Base-by-base conservation (phyloP, 176 grass and related monocot species). In the Oryza brachyantha region DNA sequence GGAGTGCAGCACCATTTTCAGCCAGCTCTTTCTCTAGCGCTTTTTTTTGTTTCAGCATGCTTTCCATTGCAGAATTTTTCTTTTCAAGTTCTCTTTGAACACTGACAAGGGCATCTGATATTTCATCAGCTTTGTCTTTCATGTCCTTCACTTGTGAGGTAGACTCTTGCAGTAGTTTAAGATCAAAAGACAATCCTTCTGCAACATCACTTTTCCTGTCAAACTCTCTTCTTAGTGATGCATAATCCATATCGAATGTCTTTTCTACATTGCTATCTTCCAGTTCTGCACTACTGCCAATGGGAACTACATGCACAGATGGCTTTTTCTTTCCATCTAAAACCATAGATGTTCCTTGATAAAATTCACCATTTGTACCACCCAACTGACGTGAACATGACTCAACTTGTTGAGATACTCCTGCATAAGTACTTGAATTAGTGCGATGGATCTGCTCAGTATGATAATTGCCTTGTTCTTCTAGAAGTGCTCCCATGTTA, bases 161-260 rank as follows among this genome's bases (percentile, higher is more conserved):
- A 19, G 83, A 93, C 77, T 97, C 93, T 88, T 97, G 93, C 62
- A 97, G 79, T 80, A 97, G 62, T 78, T 86, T 90, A 25, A 97
- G 76, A 78, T 97, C 93, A 88, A 90, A 93, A 77, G 72, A 92
- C 42, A 97, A 80, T 46, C 90, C 93, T 90, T 90, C 79, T 57
- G 83, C 82, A 65, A 97, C 84, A 76, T 93, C 77, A 64, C 76
- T 82, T 83, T 93, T 93, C 83, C 88, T 82, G 63, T 85, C 83
- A 81, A 86, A 86, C 29, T 93, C 93, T 76, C 68, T 90, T 77
- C 62, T 90, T 35, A 92, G 71, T 62, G 82, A 90, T 29, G 79
- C 78, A 64, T 79, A 85, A 8, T 85, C 78, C 7, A 76, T 76
- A 76, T 86, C 52, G 25, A 48, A 19, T 46, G n/a, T 35, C 45